A percentile compares a stretch with the other conserved stretches of the same genome.
These are phyloP conservation scores for Hyaloraphidium curvatum DNA, from an alignment of 192 early-diverging fungal genomes.

Conservation along the genomic window DNA sequence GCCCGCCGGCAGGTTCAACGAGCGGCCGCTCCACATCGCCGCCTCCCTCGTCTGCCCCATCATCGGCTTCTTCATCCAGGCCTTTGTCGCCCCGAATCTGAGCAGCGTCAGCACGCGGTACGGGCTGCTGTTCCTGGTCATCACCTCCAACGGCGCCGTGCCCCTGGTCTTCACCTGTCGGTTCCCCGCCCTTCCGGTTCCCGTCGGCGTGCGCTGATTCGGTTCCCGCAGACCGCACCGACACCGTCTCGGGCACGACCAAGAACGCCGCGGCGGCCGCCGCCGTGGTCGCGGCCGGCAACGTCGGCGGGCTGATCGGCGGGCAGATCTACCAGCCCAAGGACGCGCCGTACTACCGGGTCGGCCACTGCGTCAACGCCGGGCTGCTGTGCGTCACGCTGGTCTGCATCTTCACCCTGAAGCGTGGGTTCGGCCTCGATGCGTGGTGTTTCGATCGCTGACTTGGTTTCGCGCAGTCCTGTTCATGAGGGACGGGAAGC, in stretches of 20 bases:
- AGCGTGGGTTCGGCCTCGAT: too few species aligned
- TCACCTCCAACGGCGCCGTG: not conserved
- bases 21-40: constrained; percentile 20
- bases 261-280: constrained; percentile 9
- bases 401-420: too few species aligned
- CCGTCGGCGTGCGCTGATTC: too few species aligned
- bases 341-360: not conserved
- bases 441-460: too few species aligned
- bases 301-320: constrained; percentile 17
- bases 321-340: constrained; percentile 13
- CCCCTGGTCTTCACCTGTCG: not conserved
- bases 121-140: not conserved
- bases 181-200: too few species aligned
- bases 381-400: too few species aligned
- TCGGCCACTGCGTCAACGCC: too few species aligned
- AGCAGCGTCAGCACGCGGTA: not conserved
- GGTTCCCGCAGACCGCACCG: too few species aligned
- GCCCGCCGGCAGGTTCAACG: too few species aligned
- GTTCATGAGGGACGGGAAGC: too few species aligned
- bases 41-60: constrained; percentile 10
- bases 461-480: too few species aligned
- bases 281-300: constrained; percentile 12
- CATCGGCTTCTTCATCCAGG: constrained; percentile 25
- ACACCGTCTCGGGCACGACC: not conserved
- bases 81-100: not conserved